Conservation (phyloP, 495 filamentous ascomycete genomes). For the Aspergillus steynii region DNA sequence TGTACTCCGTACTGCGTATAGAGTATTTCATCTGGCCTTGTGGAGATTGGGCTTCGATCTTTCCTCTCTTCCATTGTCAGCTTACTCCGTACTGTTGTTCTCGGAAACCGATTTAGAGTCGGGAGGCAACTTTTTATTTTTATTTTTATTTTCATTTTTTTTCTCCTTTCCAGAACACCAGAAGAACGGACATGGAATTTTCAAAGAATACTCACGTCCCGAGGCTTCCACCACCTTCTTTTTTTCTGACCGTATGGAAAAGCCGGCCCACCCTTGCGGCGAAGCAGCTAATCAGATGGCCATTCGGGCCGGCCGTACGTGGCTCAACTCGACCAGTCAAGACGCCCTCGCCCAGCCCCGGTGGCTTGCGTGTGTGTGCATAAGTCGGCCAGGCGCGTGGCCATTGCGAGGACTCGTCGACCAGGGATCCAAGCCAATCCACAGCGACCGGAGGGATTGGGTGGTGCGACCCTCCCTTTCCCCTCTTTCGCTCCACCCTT, state of each 20-base stretch:
- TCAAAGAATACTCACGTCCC: no score
- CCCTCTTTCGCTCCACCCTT: not conserved
- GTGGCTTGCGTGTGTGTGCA: not conserved
- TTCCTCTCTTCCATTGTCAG: no score
- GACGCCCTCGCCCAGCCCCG: no score
- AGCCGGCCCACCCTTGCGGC: not conserved
- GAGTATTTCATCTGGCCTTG: no score
- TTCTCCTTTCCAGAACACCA: not conserved
- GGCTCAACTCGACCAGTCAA: not conserved
- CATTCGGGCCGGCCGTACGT: slow-evolving; percentile 1
- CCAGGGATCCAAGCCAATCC: no score
- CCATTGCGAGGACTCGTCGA: no score
- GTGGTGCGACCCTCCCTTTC: slow-evolving; percentile 7
- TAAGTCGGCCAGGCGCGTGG: not conserved
- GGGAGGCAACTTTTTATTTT: not conserved
- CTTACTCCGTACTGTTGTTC: no score
- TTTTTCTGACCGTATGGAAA: no score
- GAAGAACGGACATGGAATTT: not conserved
- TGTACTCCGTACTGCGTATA: no score
- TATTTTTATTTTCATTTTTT: not conserved
- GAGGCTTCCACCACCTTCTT: no score
- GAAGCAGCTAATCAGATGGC: not conserved
- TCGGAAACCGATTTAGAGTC: no score
- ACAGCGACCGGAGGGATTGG: not conserved
- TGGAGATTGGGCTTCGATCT: no score